Evolutionary conservation across 192 early-diverging fungal species (phyloP).

Genomic region (Coemansia sp.): DNA sequence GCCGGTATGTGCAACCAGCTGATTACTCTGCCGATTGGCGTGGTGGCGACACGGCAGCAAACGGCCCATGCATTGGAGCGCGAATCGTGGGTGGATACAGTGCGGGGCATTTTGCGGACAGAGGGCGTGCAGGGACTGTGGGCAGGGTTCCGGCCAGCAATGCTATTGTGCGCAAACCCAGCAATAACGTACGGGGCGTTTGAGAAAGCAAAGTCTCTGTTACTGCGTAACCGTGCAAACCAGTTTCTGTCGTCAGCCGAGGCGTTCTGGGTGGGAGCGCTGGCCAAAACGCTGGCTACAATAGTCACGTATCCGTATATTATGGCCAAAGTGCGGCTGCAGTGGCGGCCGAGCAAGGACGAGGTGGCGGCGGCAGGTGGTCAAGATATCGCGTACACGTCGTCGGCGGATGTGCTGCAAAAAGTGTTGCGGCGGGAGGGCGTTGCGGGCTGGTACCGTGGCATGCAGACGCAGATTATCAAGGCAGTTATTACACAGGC

Average conservation of each 20-base stretch:
- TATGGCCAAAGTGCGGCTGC: slow-evolving; percentile 98
- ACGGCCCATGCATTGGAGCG: slow-evolving; percentile 70
- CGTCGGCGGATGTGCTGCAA: slow-evolving; percentile 79
- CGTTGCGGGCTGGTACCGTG: slow-evolving; percentile 86
- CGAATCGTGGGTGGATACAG: slow-evolving; percentile 62
- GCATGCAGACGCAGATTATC: slow-evolving; percentile 95
- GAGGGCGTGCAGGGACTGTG: slow-evolving; percentile 86
- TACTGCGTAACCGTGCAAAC: slow-evolving; percentile 54
- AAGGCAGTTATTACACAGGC: slow-evolving; percentile 99
- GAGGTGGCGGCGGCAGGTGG: slow-evolving; percentile 52
- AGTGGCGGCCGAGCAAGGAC: slow-evolving; percentile 81
- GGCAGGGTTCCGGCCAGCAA: slow-evolving; percentile 88
- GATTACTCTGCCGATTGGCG: slow-evolving; percentile 90
- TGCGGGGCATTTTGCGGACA: slow-evolving; percentile 65
- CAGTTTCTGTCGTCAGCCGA: slow-evolving; percentile 69
- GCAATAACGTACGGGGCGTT: slow-evolving; percentile 97
- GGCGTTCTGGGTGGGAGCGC: slow-evolving; percentile 91
- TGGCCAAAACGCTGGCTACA: slow-evolving; percentile 90
- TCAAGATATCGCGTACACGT: slow-evolving; percentile 66
- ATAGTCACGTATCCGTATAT: slow-evolving; percentile 92
- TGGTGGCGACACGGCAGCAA: slow-evolving; percentile 94
- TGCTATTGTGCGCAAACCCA: slow-evolving; percentile 91
- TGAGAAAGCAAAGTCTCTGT: slow-evolving; percentile 71
- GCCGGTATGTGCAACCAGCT: slow-evolving; percentile 88
- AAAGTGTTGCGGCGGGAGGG: slow-evolving; percentile 82